A percentile compares a stretch with the other conserved stretches of the same genome.
These are phyloP conservation scores for Sisymbrium altissimum DNA, from an alignment of 345 rosid species.

Conservation along the genomic window DNA sequence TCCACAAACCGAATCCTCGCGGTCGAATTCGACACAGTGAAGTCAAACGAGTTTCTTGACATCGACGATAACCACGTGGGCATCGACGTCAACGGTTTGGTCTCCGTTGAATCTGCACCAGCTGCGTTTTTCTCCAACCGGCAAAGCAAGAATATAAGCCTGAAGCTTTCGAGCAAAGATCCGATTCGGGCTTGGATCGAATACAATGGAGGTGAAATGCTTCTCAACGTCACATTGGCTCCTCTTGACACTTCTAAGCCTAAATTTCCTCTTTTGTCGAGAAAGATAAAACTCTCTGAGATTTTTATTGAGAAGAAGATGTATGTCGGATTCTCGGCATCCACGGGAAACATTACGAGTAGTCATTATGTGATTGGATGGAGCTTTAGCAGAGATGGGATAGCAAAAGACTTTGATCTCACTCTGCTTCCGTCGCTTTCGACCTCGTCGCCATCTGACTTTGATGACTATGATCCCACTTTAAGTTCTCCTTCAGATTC, in stretches of 20 bases:
- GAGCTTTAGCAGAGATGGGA: constrained; percentile 55
- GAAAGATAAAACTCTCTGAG: constrained; percentile 38
- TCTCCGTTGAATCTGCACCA: constrained; percentile 37
- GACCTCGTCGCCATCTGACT: constrained; percentile 5
- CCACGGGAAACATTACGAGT: constrained; percentile 42
- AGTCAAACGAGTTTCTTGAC: constrained; percentile 45
- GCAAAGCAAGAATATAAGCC: constrained; percentile 24
- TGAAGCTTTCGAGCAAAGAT: constrained; percentile 36
- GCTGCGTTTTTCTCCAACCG: constrained; percentile 39
- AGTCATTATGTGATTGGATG: constrained; percentile 54
- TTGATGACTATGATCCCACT: constrained; percentile 14
- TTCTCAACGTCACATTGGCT: constrained; percentile 49
- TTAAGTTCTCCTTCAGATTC: neutral
- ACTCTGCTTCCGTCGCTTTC: constrained; percentile 52
- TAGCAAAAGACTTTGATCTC: constrained; percentile 39
- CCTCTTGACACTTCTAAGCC: constrained; percentile 39
- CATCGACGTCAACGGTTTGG: constrained; percentile 48
- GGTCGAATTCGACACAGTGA: constrained; percentile 52
- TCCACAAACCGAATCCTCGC: constrained; percentile 48
- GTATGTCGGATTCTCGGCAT: constrained; percentile 63
- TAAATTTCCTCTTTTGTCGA: constrained; percentile 46
- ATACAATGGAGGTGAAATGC: constrained; percentile 38
- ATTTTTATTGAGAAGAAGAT: constrained; percentile 34
- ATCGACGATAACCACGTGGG: constrained; percentile 52
- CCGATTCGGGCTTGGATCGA: constrained; percentile 64